Evolutionary conservation across 2,329 filamentous ascomycete species (phyloP).

Genomic region (Fusarium circinatum): DNA sequence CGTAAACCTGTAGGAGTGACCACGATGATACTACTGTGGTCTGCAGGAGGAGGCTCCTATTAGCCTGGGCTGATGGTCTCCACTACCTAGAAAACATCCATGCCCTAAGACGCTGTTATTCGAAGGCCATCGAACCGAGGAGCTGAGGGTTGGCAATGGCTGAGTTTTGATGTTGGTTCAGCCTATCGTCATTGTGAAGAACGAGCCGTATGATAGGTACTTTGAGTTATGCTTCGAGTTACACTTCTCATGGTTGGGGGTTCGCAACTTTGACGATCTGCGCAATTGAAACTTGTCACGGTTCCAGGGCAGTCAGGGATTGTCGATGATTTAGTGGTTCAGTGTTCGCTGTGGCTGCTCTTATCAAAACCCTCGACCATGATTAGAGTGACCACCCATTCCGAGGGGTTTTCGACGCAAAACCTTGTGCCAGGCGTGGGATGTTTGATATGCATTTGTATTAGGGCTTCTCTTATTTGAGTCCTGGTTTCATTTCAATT

Average conservation of each 20-base stretch:
- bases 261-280: conserved; percentile 16
- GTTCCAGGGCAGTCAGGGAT: conserved; percentile 26
- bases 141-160: conserved; percentile 13
- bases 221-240: not conserved
- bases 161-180: conserved; percentile 3
- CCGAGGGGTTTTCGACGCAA: not conserved
- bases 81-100: conserved; percentile 28
- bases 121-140: conserved; percentile 26
- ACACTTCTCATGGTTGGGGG: not conserved
- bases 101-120: conserved; percentile 29
- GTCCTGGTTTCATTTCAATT: not conserved
- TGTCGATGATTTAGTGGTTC: conserved; percentile 1
- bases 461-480: conserved; percentile 1
- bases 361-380: conserved; percentile 26
- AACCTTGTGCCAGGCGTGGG: not conserved
- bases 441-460: conserved; percentile 5
- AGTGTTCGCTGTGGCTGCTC: conserved; percentile 24
- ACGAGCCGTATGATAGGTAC: not conserved
- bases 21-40: conserved; percentile 20
- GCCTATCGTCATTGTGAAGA: conserved; percentile 17
- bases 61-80: conserved; percentile 32
- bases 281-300: conserved; percentile 27
- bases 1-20: conserved; percentile 24
- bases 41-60: conserved; percentile 32
- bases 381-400: conserved; percentile 17